Conservation (phyloP, 305 asterid genomes). For the Fraxinus nigra region DNA sequence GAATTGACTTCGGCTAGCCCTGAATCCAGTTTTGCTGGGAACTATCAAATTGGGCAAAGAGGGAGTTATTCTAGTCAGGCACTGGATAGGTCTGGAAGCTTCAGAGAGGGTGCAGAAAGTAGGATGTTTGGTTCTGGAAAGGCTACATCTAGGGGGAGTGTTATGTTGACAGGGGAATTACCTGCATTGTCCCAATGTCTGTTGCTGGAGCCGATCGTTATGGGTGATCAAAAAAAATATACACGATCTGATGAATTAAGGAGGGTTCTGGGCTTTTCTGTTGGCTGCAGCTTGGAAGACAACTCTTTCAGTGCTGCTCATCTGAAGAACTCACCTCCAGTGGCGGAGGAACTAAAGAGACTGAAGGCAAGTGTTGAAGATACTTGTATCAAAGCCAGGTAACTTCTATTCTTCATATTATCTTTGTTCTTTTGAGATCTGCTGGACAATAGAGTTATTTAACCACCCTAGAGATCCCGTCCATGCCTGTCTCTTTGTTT, state of each 20-base stretch:
- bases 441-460: constrained; percentile 4
- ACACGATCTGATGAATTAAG: constrained; percentile 61
- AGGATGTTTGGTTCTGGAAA: constrained; percentile 59
- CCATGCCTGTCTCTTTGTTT: background rate
- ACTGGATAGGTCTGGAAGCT: constrained; percentile 75
- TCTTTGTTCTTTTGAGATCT: constrained; percentile 11
- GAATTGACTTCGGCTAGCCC: constrained; percentile 73
- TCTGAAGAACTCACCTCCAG: constrained; percentile 63
- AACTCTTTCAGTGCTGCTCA: constrained; percentile 54
- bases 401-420: constrained; percentile 16
- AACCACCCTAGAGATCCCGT: background rate
- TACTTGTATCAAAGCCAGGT: constrained; percentile 75
- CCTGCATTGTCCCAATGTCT: constrained; percentile 66
- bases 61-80: constrained; percentile 56
- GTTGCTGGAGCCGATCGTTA: constrained; percentile 61
- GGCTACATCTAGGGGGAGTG: constrained; percentile 57
- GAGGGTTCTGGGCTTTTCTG: constrained; percentile 64
- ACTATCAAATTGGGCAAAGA: constrained; percentile 68
- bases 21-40: constrained; percentile 63
- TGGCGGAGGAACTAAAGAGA: constrained; percentile 70
- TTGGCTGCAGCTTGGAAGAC: constrained; percentile 67
- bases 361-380: constrained; percentile 60
- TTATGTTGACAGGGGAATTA: constrained; percentile 48
- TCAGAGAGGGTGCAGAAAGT: constrained; percentile 71
- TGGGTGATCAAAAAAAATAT: constrained; percentile 57